phyloP scores from a whole-genome alignment of 2,329 filamentous ascomycete genomes.

The Trichophyton rubrum region DNA sequence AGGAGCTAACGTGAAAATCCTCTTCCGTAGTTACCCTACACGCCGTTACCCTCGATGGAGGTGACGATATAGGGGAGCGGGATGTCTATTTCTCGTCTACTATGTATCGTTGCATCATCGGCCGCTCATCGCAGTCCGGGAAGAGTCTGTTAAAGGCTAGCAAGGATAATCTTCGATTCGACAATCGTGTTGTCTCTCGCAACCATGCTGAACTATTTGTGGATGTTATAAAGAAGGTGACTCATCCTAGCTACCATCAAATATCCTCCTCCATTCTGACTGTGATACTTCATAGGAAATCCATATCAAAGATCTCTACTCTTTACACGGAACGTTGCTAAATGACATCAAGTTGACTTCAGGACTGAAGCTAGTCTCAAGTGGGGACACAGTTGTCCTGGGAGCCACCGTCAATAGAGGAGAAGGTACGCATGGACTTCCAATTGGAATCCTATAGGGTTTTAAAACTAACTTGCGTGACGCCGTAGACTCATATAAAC shows the following conservation, averaged over 20 bases:
- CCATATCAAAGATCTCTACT: conserved; percentile 43
- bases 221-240: conserved; percentile 20
- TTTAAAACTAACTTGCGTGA: not conserved
- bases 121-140: conserved; percentile 31
- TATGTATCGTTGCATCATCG: conserved; percentile 24
- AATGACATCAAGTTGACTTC: conserved; percentile 36
- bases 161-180: conserved; percentile 33
- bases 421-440: conserved; percentile 22
- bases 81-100: conserved; percentile 22
- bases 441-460: not conserved
- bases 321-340: conserved; percentile 51
- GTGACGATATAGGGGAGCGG: conserved; percentile 21
- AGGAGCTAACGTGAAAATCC: not conserved
- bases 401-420: conserved; percentile 40
- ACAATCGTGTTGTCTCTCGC: conserved; percentile 37
- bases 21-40: conserved; percentile 22
- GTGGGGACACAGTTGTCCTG: conserved; percentile 31
- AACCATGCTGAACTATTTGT: conserved; percentile 31
- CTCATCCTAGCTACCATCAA: conserved; percentile 11
- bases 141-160: conserved; percentile 25
- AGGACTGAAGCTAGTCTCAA: conserved; percentile 28
- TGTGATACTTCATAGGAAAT: conserved; percentile 24
- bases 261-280: not conserved
- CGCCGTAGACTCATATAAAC: not conserved
- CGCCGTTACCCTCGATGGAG: conserved; percentile 20